A percentile compares a stretch with the other conserved stretches of the same genome.
phyloP scores from a whole-genome alignment of 2,329 filamentous ascomycete genomes.

The Penicillium sp. region DNA sequence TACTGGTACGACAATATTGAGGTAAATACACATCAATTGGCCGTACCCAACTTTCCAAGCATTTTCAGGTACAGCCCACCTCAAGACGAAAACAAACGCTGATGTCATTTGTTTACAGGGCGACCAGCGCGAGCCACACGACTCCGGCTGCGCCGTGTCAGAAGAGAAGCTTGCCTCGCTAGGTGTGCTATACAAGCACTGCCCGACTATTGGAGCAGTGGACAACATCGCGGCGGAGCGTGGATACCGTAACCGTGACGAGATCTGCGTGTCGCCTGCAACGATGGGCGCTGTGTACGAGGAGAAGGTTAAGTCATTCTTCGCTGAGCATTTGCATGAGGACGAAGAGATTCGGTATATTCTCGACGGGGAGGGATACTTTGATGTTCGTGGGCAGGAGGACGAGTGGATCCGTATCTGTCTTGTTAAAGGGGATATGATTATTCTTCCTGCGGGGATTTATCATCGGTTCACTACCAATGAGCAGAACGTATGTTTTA shows the following conservation, averaged over 20 bases:
- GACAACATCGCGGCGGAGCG: constrained; percentile 71
- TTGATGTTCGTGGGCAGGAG: constrained; percentile 79
- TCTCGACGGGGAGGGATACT: constrained; percentile 81
- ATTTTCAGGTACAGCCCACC: constrained; percentile 2
- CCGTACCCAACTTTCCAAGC: neutral
- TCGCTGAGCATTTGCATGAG: constrained; percentile 93
- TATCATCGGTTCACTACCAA: constrained; percentile 98
- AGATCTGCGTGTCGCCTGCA: constrained; percentile 81
- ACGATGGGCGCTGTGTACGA: constrained; percentile 87
- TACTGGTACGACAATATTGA: constrained; percentile 69
- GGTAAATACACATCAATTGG: constrained; percentile 42
- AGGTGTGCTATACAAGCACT: constrained; percentile 75
- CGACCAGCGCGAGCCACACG: constrained; percentile 88
- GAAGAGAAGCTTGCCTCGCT: constrained; percentile 66
- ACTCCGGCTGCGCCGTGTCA: constrained; percentile 71
- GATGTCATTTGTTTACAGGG: constrained; percentile 55
- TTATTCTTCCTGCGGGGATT: constrained; percentile 91
- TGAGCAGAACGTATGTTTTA: constrained; percentile 75
- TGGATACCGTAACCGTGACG: constrained; percentile 90
- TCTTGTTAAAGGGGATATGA: constrained; percentile 82
- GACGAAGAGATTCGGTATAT: constrained; percentile 98
- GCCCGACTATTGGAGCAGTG: constrained; percentile 64
- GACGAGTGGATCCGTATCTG: constrained; percentile 88
- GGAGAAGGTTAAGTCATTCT: constrained; percentile 90
- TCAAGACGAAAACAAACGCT: constrained; percentile 6